phyloP scores from a whole-genome alignment of 257 asterid species.

The Solanum tarijense region DNA sequence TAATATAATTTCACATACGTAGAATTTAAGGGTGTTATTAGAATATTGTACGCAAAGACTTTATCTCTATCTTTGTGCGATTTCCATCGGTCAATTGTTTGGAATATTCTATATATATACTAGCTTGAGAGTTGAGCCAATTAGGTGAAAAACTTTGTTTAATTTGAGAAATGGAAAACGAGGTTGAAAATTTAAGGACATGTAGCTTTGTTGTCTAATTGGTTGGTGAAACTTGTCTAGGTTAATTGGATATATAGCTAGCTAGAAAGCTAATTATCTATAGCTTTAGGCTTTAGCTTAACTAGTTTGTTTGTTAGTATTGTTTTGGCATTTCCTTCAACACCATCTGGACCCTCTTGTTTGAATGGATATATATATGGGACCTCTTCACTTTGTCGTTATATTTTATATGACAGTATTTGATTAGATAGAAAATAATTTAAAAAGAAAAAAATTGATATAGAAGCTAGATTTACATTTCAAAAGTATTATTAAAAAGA shows the following conservation, averaged over 20 bases:
- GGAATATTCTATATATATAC: not conserved
- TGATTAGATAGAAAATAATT: too few species aligned
- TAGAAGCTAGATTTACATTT: too few species aligned
- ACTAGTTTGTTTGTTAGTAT: too few species aligned
- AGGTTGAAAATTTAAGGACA: not conserved
- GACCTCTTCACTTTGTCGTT: too few species aligned
- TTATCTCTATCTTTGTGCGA: not conserved
- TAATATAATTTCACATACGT: too few species aligned
- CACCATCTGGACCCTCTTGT: too few species aligned
- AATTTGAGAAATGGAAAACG: not conserved
- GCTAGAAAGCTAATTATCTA: not conserved
- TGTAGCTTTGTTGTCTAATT: not conserved
- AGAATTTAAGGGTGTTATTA: fast-evolving
- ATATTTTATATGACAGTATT: too few species aligned
- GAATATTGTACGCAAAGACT: too few species aligned
- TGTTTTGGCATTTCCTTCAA: too few species aligned
- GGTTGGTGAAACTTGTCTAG: not conserved
- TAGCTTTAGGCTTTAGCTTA: not conserved
- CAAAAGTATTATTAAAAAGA: too few species aligned
- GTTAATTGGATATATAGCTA: not conserved
- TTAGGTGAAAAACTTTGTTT: not conserved
- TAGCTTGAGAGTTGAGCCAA: not conserved
- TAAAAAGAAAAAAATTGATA: too few species aligned
- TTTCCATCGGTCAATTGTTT: not conserved
- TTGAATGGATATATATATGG: too few species aligned